Conservation (phyloP, 768 basidiomycete genomes). For the Candolleomyces efflorescens region DNA sequence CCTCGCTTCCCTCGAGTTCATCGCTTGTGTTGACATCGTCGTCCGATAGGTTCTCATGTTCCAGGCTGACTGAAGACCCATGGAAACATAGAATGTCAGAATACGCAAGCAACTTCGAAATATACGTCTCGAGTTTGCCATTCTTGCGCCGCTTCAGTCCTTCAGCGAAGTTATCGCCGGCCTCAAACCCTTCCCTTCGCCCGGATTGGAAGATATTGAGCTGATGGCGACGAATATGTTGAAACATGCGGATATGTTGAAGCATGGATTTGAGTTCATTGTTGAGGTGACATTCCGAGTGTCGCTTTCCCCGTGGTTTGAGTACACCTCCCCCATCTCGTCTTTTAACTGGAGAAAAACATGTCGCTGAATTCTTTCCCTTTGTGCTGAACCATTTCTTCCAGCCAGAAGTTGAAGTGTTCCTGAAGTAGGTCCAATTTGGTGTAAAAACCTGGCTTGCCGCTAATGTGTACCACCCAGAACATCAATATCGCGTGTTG, state of each 20-base stretch:
- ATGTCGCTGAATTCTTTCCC: conserved; percentile 18
- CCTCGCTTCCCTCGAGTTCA: too few relatives aligned
- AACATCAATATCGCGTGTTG: conserved; percentile 19
- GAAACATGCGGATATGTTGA: conserved; percentile 3
- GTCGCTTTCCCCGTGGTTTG: conserved; percentile 13
- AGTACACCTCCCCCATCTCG: conserved; percentile 15
- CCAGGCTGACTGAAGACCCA: too few relatives aligned
- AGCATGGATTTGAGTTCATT: conserved; percentile 11
- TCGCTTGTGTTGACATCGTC: too few relatives aligned
- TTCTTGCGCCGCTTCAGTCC: too few relatives aligned
- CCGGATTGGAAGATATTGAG: conserved; percentile 9
- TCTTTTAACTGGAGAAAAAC: conserved; percentile 17
- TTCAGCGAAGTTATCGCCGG: conserved; percentile 11
- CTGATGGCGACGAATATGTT: conserved; percentile 3
- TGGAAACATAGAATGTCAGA: too few relatives aligned
- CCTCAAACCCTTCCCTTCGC: conserved; percentile 1
- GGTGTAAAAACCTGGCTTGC: conserved; percentile 16
- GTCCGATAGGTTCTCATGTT: too few relatives aligned
- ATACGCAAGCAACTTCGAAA: too few relatives aligned
- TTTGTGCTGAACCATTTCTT: conserved; percentile 20
- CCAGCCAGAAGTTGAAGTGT: conserved; percentile 24
- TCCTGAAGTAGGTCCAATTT: conserved; percentile 28
- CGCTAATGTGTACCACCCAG: conserved; percentile 26
- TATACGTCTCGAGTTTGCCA: too few relatives aligned
- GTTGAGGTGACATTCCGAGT: conserved; percentile 5